Conservation (phyloP, 2,329 filamentous ascomycete genomes). For the Thermoascus crustaceus region DNA sequence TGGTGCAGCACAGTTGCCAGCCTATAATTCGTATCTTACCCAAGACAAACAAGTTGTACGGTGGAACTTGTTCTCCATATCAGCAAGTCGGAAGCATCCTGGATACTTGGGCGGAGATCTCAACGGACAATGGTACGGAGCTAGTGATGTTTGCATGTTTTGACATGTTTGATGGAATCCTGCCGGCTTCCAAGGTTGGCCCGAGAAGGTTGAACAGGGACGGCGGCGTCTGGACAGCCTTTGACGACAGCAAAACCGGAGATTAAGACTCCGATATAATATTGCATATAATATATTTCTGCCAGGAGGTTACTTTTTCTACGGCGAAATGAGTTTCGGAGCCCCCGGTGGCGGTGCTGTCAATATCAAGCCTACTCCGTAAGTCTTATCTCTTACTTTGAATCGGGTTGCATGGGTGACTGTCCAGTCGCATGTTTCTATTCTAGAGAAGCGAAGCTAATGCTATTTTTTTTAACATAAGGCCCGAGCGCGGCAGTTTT, state of each 20-base stretch:
- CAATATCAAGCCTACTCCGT: slow-evolving; percentile 63
- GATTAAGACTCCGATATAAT: too few relatives aligned
- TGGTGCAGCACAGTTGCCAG: too few relatives aligned
- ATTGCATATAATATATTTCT: too few relatives aligned
- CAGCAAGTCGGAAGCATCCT: not conserved
- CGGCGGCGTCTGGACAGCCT: too few relatives aligned
- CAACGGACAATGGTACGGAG: not conserved
- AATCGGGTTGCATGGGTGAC: not conserved
- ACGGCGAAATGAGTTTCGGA: slow-evolving; percentile 61
- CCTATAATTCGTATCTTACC: too few relatives aligned
- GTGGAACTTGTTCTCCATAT: too few relatives aligned
- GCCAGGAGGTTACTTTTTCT: too few relatives aligned
- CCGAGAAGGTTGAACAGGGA: too few relatives aligned
- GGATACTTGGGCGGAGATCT: not conserved
- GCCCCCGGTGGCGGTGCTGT: slow-evolving; percentile 59
- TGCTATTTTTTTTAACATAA: slow-evolving; percentile 29
- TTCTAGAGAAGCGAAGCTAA: not conserved
- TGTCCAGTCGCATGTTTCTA: not conserved
- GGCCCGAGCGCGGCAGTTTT: slow-evolving; percentile 86
- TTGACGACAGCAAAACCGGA: too few relatives aligned
- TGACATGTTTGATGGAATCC: slow-evolving; percentile 22
- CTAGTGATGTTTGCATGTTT: slow-evolving; percentile 16
- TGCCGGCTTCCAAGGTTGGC: not conserved
- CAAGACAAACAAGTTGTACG: too few relatives aligned
- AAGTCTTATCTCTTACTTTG: slow-evolving; percentile 26